Base-by-base conservation (phyloP, 2,329 filamentous ascomycete genomes). In the Aspergillus uvarum region DNA sequence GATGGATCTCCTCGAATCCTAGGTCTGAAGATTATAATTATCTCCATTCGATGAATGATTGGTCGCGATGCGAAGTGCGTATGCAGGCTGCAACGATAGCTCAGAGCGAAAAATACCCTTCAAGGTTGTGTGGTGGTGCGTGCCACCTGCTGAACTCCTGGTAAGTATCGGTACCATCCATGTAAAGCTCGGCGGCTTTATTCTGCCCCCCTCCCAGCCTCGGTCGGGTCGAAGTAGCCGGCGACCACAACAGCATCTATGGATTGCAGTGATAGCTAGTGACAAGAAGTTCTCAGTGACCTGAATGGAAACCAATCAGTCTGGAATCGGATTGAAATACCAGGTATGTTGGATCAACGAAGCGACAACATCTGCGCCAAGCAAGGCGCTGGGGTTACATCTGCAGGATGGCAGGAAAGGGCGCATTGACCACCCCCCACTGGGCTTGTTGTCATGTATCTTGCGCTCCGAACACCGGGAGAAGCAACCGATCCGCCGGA, bases 401-500 rank as follows among this genome's bases (percentile, higher is more conserved):
- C 53, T 55, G 53, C 44, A 55, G 53, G 53, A 22, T 54, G 42
- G 52, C 26, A 42, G 48, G 50, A 59, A 54, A 59, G 56, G 16
- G 47, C 29, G 56, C 56, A 59, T 53, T 24, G 50, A 42, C 56
- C 51, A 56, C 48, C 53, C 53, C 38, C 48, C 53, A 50, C 49
- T 56, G 35, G 56, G 35, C 58, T 22, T 22, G 47, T 32, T 50
- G 16, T n/a, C 14, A 16, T 29, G 31, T 48, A 32, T 42, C 52
- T 35, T 35, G 44, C 35, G 32, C 32, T 16, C 52, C 58, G 47
- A 51, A 31, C 47, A 35, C 56, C 31, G 58, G 58, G 52, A 54
- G 26, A 50, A 51, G 59, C 51, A 54, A 38, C 56, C 51, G 51
- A 51, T 52, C 58, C 54, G 55, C 53, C 56, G 59, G 54, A 29